Percentiles rank a stretch among this genome's conserved stretches.
Conservation (phyloP, 2,329 filamentous ascomycete genomes). For the Colletotrichum eleusines region DNA sequence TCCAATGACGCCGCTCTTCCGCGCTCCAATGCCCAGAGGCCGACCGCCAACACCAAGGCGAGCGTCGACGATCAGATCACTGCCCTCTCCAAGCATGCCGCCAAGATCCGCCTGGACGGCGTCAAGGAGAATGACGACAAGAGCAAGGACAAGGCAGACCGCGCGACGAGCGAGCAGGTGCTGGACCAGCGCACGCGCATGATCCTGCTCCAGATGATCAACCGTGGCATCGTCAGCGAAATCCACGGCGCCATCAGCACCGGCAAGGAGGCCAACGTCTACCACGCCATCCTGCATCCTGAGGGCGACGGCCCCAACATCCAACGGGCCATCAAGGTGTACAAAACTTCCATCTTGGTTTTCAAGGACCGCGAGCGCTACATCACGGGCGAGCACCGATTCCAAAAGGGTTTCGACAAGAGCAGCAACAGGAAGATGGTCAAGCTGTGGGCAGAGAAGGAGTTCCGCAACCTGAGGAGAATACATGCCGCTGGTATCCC, state of each 20-base stretch:
- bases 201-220: slow-evolving; percentile 96
- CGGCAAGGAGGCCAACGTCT: slow-evolving; percentile 98
- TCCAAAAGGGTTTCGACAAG: slow-evolving; percentile 92
- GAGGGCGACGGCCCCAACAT: slow-evolving; percentile 68
- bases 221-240: slow-evolving; percentile 87
- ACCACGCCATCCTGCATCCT: slow-evolving; percentile 80
- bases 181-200: slow-evolving; percentile 93
- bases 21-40: slow-evolving; percentile 82
- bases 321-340: slow-evolving; percentile 95
- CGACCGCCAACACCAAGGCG: slow-evolving; percentile 81
- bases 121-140: slow-evolving; percentile 64
- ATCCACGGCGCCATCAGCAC: slow-evolving; percentile 96
- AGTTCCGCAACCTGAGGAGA: slow-evolving; percentile 91
- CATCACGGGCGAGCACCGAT: slow-evolving; percentile 93
- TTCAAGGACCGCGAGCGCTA: slow-evolving; percentile 99
- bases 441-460: slow-evolving; percentile 98
- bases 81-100: slow-evolving; percentile 85
- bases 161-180: slow-evolving; percentile 94
- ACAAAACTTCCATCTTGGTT: slow-evolving; percentile 97
- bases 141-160: slow-evolving; percentile 89
- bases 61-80: slow-evolving; percentile 90
- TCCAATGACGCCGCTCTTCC: slow-evolving; percentile 67
- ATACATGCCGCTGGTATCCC: slow-evolving; percentile 88
- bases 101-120: slow-evolving; percentile 84
- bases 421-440: slow-evolving; percentile 97